Conservation (phyloP, 257 asterid species). For the Solanum clarkiae region DNA sequence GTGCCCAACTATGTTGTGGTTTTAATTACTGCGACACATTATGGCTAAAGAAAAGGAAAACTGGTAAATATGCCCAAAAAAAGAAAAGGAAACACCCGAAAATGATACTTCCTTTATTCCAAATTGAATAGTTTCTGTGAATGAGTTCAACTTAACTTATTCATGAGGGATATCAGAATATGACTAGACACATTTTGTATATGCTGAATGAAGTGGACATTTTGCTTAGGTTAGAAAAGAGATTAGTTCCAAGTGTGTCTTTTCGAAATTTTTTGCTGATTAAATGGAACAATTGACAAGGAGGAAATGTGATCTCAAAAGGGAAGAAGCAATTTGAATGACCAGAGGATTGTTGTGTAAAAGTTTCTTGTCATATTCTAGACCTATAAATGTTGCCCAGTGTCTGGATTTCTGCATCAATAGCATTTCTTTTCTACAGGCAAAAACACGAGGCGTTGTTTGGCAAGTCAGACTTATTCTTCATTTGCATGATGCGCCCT, state of each 20-base stretch:
- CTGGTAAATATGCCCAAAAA: not conserved
- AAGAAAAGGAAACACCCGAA: not conserved
- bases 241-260: not conserved
- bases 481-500: constrained; percentile 58
- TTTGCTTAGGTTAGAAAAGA: not conserved
- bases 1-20: not conserved
- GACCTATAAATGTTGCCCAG: not conserved
- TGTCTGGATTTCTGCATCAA: not conserved
- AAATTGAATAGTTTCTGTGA: not conserved
- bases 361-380: not conserved
- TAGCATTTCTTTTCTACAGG: constrained; percentile 13
- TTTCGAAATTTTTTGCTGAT: not conserved
- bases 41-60: not conserved
- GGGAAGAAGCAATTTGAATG: not conserved
- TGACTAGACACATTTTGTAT: not conserved
- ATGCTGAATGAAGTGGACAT: not conserved
- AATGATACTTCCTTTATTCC: not conserved
- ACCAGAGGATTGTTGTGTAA: not conserved
- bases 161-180: not conserved
- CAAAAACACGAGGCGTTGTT: constrained; percentile 50
- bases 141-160: not conserved
- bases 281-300: not conserved
- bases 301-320: not conserved
- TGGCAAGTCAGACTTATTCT: not conserved
- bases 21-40: not conserved